Base-by-base conservation (phyloP, 345 rosid species). In the Sisymbrium irio region DNA sequence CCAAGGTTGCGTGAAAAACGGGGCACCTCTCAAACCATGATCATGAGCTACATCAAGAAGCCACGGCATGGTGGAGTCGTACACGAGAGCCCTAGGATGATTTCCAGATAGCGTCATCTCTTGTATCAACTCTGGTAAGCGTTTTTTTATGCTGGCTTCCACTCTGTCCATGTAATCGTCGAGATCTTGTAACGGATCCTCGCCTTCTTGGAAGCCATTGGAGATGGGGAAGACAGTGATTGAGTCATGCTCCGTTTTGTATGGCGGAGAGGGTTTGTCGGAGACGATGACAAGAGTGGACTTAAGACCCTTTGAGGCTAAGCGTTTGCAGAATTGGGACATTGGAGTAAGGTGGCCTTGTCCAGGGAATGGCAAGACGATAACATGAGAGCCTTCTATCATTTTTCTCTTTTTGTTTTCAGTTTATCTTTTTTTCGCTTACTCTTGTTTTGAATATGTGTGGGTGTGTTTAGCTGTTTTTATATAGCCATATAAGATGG, bases 261-360 rank as follows among this genome's bases (percentile, higher is more conserved):
- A 77, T 2, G 64, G 69, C n/a, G 46, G 64, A 35, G 78, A 51
- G 51, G 77, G 66, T 13, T 66, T 72, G 65, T 20, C 62, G 27
- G 80, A 74, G 72, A 82, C 80, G 46, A 75, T 36, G 72, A 82
- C 20, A 6, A 83, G 54, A 20, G 86, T 85, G 62, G 78, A 68
- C 17, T 74, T 83, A 11, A 80, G 74, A 58, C 89, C 86, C 62
- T 85, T 84, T 3, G 82, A 79, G 42, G 75, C 87, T 59, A 88
- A 74, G 37, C 84, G 83, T 60, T 84, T 84, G 70, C 81, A 84
- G 80, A 85, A 84, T n/a, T 88, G 87, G 28, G 83, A 71, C 79
- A 84, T 57, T 19, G 92, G 92, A 61, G 81, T 85, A 27, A 87
- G 42, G 83, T 85, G 89, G 58, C 92, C 88, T 77, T 85, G 92